Evolutionary conservation across 2,329 filamentous ascomycete genomes (phyloP), one percentile per base, ranked within the genome.

Genomic region (Fusarium kyushuense): DNA sequence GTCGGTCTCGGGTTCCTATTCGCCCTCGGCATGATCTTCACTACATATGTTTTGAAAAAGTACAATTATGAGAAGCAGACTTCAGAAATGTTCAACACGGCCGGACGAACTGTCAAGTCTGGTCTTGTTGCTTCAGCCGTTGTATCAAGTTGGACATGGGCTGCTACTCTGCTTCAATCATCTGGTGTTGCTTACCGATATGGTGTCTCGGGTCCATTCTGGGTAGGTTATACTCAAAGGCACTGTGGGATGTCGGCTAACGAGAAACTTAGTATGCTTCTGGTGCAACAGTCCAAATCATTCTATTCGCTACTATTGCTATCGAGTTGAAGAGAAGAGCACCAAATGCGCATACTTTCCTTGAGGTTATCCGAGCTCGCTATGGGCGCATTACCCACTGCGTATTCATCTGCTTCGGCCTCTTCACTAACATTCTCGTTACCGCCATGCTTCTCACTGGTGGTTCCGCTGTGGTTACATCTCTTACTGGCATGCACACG

Each of bases 121-220:
- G 94, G 94, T 42, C 84, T 97, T 16, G 93, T 97, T 1, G 92
- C 92, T 13, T 92, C 92, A 7, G 94, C 93, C 17, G 94, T 97
- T n/a, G 93, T 97, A 5, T 94, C 91, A 17, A 94, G 91, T 7
- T 97, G 94, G 94, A 97, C 94, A 0, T 97, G 93, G 93, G 93
- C 93, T 1, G 93, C 92, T 23, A 96, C 92, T 0, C 83, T 95
- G 2, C 84, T 96, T 4, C 92, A 96, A 75, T 92, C 88, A 2
- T 90, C 92, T 1, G 87, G 89, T n/a, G 91, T 97, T 19, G 92
- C 92, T 65, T 97, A 97, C 78, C 84, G 88, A 65, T 95, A 95
- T 75, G 92, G 89, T 14, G 84, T 92, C 38, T 84, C 86, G 0
- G 89, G 87, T 16, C 81, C 82, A 12, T 85, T 86, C 45, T 88